Percentiles rank a stretch among this genome's conserved stretches.
Evolutionary conservation across 2,329 filamentous ascomycete species (phyloP).

Genomic region (Cyphellophora europaea): DNA sequence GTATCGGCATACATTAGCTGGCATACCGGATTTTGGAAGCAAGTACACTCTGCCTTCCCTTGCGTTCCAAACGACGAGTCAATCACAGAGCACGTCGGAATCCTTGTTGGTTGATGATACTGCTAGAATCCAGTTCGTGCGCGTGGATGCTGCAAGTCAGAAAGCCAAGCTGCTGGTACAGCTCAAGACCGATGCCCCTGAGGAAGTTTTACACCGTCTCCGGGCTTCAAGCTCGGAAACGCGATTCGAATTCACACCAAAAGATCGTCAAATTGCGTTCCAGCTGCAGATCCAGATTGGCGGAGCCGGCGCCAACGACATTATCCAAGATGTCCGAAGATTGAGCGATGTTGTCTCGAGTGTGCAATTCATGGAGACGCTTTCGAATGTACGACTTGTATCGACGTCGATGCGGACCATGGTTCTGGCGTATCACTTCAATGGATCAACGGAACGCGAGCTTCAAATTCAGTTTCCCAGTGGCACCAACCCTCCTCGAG

Average conservation of each 20-base stretch:
- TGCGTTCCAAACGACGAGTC: too few relatives aligned
- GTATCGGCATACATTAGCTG: too few relatives aligned
- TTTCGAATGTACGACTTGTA: conserved; percentile 11
- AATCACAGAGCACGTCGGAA: too few relatives aligned
- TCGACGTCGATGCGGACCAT: conserved; percentile 10
- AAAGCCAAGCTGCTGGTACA: neutral
- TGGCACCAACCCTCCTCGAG: conserved; percentile 4
- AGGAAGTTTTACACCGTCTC: conserved; percentile 7
- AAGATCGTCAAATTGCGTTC: conserved; percentile 9
- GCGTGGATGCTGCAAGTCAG: neutral
- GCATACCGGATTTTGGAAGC: too few relatives aligned
- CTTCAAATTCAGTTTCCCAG: conserved; percentile 7
- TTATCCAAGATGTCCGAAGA: conserved; percentile 11
- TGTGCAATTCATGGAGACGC: conserved; percentile 12
- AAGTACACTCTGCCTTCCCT: too few relatives aligned
- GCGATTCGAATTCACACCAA: conserved; percentile 9
- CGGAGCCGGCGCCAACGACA: conserved; percentile 8
- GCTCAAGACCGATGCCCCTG: conserved; percentile 7
- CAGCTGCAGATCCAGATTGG: conserved; percentile 7
- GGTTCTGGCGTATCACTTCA: conserved; percentile 11
- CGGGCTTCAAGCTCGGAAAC: conserved; percentile 10
- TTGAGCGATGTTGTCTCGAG: conserved; percentile 15
- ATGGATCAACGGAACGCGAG: conserved; percentile 4
- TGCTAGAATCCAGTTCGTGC: neutral
- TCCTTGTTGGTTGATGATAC: too few relatives aligned